phyloP scores from a whole-genome alignment of 345 rosid genomes.

The Syzygium aromaticum region DNA sequence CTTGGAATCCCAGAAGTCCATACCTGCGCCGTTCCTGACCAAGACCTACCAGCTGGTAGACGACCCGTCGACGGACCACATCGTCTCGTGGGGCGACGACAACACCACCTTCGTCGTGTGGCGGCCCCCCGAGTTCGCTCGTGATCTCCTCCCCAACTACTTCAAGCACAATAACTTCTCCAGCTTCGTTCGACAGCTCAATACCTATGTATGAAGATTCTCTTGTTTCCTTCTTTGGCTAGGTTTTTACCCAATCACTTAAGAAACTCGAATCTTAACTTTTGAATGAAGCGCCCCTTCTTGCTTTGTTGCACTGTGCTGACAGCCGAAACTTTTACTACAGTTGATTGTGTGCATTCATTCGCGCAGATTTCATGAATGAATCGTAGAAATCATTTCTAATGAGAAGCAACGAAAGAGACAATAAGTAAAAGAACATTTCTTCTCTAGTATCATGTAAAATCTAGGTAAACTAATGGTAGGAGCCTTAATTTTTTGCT shows the following conservation, averaged over 20 bases:
- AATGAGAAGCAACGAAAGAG: neutral
- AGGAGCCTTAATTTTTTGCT: neutral
- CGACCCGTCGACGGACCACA: conserved; percentile 76
- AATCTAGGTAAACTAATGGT: neutral
- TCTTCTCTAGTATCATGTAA: neutral
- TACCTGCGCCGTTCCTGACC: conserved; percentile 95
- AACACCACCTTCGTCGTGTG: conserved; percentile 84
- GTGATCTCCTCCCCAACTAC: conserved; percentile 93
- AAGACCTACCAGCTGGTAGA: conserved; percentile 94
- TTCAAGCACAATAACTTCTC: conserved; percentile 98
- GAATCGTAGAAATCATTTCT: neutral
- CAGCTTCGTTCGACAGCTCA: conserved; percentile 94
- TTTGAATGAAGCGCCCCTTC: neutral
- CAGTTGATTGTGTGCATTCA: neutral
- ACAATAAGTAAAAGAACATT: neutral
- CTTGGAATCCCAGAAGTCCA: conserved; percentile 75
- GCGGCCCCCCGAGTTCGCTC: conserved; percentile 92
- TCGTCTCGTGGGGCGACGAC: conserved; percentile 95
- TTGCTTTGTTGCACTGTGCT: neutral
- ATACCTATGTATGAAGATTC: conserved; percentile 62
- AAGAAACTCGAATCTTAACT: neutral
- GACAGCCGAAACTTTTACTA: neutral
- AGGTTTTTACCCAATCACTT: neutral
- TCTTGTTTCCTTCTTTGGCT: neutral
- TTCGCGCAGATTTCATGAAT: neutral